Evolutionary conservation across 495 filamentous ascomycete species (phyloP), one percentile per base, ranked within the genome.

Genomic region (Chaetomium fimeti): DNA sequence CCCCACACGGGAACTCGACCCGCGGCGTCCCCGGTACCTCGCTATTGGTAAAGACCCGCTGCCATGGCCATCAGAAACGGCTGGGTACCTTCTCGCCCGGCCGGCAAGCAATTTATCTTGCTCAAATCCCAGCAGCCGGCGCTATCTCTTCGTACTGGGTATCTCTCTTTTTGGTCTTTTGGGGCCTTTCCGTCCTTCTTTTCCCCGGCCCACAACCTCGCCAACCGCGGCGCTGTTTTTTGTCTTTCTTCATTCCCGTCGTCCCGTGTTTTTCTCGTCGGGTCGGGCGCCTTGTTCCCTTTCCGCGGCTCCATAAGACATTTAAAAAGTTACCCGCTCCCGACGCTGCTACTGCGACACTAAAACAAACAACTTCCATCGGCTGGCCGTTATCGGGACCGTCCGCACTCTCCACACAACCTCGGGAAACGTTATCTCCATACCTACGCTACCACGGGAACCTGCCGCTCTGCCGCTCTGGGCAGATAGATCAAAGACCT

Each of bases 51-150:
- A 29, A 25, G 58, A 70, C 72, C 48, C 58, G 59, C 47, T 47
- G 47, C 15, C 58, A 54, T 47, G 63, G 65, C 65, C 68, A 56
- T 65, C 62, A 63, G 38, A 66, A 60, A 25, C 55, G 61, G 40
- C 55, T 9, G 62, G 57, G 13, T 68, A 72, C 63, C 48, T 64
- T 24, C 47, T 29, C 24, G 22, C 29, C 47, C n/a, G 42, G 28
- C 16, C 53, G 45, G 52, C 64, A 61, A 59, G 48, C 71, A 73
- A 73, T 73, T 73, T 73, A 73, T 73, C 69, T 69, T 67, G 60
- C 70, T 71, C 70, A 69, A 69, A 69, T 67, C 72, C 67, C 40
- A 66, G 64, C 67, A 60, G 63, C 56, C 56, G 61, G 45, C 72
- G 65, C 72, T 72, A 71, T 74, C 70, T 72, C 57, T 60, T 2